phyloP scores from a whole-genome alignment of 2,329 filamentous ascomycete genomes.

The Beauveria scarabaeidicola region DNA sequence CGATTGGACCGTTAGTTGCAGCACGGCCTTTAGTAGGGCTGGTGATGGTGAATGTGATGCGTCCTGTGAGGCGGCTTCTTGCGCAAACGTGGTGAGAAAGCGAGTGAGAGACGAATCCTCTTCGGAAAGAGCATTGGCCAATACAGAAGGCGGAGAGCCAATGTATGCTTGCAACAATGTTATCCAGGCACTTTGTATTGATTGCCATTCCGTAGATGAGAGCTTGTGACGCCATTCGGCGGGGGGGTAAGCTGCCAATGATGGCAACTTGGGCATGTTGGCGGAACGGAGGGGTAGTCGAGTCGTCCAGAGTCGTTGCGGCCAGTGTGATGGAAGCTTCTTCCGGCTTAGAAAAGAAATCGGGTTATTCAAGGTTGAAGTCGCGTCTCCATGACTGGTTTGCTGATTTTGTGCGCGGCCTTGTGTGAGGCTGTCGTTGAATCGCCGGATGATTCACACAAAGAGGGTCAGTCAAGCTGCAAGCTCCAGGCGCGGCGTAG shows the following conservation, averaged over 20 bases:
- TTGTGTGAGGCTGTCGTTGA: constrained; percentile 2
- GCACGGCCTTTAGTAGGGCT: constrained; percentile 53
- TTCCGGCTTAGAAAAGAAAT: neutral
- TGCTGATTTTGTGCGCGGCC: neutral
- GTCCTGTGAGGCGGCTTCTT: constrained; percentile 37
- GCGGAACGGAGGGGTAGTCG: neutral
- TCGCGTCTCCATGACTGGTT: constrained; percentile 2
- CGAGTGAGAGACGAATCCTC: constrained; percentile 46
- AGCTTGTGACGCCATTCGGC: constrained; percentile 58
- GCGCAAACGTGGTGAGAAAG: constrained; percentile 63
- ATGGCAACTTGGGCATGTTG: constrained; percentile 48
- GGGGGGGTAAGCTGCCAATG: constrained; percentile 70
- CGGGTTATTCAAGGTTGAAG: neutral
- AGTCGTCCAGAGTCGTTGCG: neutral
- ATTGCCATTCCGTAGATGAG: constrained; percentile 63
- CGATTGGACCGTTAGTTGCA: constrained; percentile 54
- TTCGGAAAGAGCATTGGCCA: constrained; percentile 40
- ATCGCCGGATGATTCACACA: constrained; percentile 12
- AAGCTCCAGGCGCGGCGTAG: neutral
- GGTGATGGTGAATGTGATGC: constrained; percentile 23
- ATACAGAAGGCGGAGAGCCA: constrained; percentile 46
- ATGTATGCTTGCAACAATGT: constrained; percentile 58
- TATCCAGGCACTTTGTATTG: constrained; percentile 69
- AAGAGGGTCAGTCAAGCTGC: constrained; percentile 10
- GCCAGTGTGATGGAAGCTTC: no score